These are phyloP conservation scores for Rhynchospora pubera DNA, from an alignment of 176 grass and related monocot species.

Conservation along the genomic window DNA sequence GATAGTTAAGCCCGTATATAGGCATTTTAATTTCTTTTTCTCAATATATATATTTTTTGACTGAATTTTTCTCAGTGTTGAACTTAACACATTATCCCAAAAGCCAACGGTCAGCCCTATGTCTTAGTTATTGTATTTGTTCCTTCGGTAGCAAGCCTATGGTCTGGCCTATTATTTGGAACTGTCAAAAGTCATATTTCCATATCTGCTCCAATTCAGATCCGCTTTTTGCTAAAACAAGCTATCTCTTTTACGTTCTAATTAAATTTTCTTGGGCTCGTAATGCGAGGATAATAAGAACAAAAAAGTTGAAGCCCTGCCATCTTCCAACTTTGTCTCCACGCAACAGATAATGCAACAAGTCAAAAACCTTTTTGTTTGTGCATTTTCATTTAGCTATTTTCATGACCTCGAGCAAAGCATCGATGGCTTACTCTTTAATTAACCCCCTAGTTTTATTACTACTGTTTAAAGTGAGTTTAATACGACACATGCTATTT, in stretches of 20 bases:
- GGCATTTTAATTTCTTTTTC: too few relatives aligned
- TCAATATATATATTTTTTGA: too few relatives aligned
- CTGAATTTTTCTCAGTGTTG: too few relatives aligned
- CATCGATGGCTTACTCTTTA: background rate
- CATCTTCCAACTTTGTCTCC: background rate
- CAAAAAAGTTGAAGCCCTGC: background rate
- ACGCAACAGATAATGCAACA: background rate
- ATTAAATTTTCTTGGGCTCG: background rate
- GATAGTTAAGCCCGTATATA: too few relatives aligned
- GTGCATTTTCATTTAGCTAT: background rate
- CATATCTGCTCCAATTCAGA: background rate
- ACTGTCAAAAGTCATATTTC: background rate
- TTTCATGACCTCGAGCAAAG: background rate
- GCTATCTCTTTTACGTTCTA: background rate
- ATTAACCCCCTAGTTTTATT: background rate
- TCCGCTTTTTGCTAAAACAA: background rate
- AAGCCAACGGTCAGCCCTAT: too few relatives aligned
- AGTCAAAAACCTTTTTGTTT: background rate
- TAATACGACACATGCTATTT: background rate
- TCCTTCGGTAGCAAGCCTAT: background rate
- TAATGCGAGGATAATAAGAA: background rate
- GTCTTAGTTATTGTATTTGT: background rate
- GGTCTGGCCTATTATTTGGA: background rate
- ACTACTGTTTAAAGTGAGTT: background rate
- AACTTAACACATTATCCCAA: too few relatives aligned